Evolutionary conservation across 345 rosid species (phyloP).

Genomic region (Pistacia atlantica): DNA sequence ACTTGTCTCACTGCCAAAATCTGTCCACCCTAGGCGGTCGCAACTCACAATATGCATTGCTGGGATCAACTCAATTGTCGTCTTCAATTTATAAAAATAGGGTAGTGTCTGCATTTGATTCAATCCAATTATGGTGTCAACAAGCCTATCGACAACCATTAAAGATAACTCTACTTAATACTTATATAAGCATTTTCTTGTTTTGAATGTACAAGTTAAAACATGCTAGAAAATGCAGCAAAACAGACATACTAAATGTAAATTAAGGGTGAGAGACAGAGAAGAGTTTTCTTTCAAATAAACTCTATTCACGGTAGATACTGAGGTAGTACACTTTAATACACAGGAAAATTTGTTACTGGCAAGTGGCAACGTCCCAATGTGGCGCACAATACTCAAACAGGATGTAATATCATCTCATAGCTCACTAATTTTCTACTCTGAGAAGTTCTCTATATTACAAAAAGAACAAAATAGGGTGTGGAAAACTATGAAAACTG

Average conservation of each 20-base stretch:
- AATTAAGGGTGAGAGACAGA: neutral
- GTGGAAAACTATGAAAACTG: constrained; percentile 16
- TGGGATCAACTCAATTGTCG: neutral
- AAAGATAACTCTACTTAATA: neutral
- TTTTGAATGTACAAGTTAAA: neutral
- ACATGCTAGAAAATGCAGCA: no score
- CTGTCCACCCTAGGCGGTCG: neutral
- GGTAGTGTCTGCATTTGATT: neutral
- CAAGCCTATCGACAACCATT: neutral
- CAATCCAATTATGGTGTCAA: no score
- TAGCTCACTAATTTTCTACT: constrained; percentile 26
- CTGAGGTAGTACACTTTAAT: constrained; percentile 14
- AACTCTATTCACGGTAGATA: constrained; percentile 14
- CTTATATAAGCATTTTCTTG: neutral
- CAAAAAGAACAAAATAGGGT: constrained; percentile 29
- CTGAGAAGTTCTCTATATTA: constrained; percentile 30
- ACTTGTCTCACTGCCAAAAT: neutral
- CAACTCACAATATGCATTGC: neutral
- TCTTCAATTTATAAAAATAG: neutral
- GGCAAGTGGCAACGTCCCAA: constrained; percentile 20
- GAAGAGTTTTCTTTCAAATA: neutral
- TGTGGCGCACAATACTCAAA: neutral
- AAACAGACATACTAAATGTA: no score
- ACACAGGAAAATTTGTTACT: constrained; percentile 23
- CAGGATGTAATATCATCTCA: constrained; percentile 26